Conservation (phyloP, 805 yeast species). For the Sungouiozyma intestinalis region DNA sequence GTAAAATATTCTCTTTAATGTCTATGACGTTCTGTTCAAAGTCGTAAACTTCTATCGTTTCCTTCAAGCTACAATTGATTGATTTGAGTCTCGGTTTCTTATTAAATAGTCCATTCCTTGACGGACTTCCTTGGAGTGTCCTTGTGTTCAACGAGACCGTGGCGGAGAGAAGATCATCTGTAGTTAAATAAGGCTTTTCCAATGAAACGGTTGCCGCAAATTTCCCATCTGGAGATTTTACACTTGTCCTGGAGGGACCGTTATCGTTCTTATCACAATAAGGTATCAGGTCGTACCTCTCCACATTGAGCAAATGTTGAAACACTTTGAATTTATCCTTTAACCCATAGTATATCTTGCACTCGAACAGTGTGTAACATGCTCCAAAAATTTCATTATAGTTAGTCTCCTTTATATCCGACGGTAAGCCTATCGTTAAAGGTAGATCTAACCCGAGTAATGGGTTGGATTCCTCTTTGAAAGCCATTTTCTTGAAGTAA, state of each 20-base stretch:
- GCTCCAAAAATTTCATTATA: slow-evolving; percentile 37
- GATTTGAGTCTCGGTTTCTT: slow-evolving; percentile 33
- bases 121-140: slow-evolving; percentile 6
- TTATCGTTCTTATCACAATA: slow-evolving; percentile 28
- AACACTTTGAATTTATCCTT: slow-evolving; percentile 9
- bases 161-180: slow-evolving; percentile 38
- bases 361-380: slow-evolving; percentile 37
- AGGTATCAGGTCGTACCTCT: slow-evolving; percentile 48
- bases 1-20: slow-evolving; percentile 35
- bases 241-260: slow-evolving; percentile 40
- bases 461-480: slow-evolving; percentile 10
- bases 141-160: slow-evolving; percentile 32
- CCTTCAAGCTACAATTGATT: slow-evolving; percentile 40
- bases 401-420: slow-evolving; percentile 44
- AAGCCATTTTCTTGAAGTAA: slow-evolving; percentile 9
- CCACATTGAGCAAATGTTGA: slow-evolving; percentile 36
- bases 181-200: slow-evolving; percentile 48
- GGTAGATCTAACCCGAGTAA: slow-evolving; percentile 51
- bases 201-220: slow-evolving; percentile 37
- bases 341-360: slow-evolving; percentile 16
- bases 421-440: slow-evolving; percentile 44
- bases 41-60: slow-evolving; percentile 44
- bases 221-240: slow-evolving; percentile 39
- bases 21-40: slow-evolving; percentile 20
- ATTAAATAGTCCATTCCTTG: slow-evolving; percentile 14